Evolutionary conservation across 1,139 yeast genomes (phyloP).

Genomic region (Insectozyma bohioensis): DNA sequence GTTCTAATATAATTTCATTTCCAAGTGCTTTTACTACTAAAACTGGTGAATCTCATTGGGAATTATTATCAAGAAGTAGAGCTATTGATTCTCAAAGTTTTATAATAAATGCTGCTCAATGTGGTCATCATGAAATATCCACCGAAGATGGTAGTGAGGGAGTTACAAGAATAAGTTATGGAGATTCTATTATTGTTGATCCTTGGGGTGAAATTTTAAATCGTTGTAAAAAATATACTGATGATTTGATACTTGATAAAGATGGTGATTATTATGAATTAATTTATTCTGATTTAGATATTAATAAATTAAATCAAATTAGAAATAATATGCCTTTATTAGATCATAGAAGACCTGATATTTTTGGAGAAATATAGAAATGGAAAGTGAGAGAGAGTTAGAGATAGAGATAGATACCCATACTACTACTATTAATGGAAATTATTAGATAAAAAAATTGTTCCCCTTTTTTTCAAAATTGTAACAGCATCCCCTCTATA

Average conservation of each 20-base stretch:
- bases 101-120: constrained; percentile 90
- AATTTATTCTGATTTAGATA: constrained; percentile 70
- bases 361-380: constrained; percentile 8
- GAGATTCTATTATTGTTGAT: constrained; percentile 80
- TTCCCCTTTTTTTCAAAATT: too few species aligned
- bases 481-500: too few species aligned
- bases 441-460: too few species aligned
- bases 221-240: constrained; percentile 41
- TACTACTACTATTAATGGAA: too few species aligned
- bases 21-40: constrained; percentile 93
- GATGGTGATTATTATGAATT: constrained; percentile 56
- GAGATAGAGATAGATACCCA: too few species aligned
- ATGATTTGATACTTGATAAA: constrained; percentile 26
- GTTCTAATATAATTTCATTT: constrained; percentile 76
- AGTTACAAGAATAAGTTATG: constrained; percentile 61
- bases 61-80: constrained; percentile 69
- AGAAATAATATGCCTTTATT: constrained; percentile 73
- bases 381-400: too few species aligned
- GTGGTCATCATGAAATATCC: constrained; percentile 71
- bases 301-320: constrained; percentile 44
- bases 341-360: constrained; percentile 56
- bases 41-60: constrained; percentile 94
- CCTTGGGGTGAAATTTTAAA: constrained; percentile 89
- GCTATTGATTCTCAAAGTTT: constrained; percentile 88
- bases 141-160: constrained; percentile 27